Conservation (phyloP, 2,329 filamentous ascomycete genomes). For the Cladophialophora carrionii region DNA sequence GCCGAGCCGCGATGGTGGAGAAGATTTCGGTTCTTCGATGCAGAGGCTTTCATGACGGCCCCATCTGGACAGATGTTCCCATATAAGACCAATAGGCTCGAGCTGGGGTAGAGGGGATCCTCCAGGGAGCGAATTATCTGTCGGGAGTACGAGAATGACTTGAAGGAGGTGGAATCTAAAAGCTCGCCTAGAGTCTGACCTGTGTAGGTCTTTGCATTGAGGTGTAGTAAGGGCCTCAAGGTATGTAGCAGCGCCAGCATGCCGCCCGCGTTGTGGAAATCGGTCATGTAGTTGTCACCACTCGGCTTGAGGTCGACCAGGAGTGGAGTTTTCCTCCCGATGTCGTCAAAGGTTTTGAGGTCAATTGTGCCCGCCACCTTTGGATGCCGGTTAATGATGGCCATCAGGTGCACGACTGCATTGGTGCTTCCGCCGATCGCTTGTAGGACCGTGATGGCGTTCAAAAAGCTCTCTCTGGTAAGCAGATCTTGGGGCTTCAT, state of each 20-base stretch:
- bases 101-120: constrained; percentile 51
- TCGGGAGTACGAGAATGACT: constrained; percentile 47
- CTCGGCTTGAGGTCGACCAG: constrained; percentile 58
- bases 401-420: constrained; percentile 60
- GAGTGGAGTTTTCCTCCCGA: constrained; percentile 53
- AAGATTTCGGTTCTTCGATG: constrained; percentile 53
- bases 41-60: constrained; percentile 56
- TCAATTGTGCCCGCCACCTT: constrained; percentile 51
- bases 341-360: constrained; percentile 53
- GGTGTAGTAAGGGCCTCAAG: constrained; percentile 52
- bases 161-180: constrained; percentile 50
- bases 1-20: constrained; percentile 52
- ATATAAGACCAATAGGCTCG: constrained; percentile 51
- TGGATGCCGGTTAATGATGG: constrained; percentile 59
- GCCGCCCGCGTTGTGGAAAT: constrained; percentile 58
- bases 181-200: constrained; percentile 54
- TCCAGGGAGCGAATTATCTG: constrained; percentile 52
- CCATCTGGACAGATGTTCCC: constrained; percentile 56
- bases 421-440: constrained; percentile 62
- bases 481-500: constrained; percentile 59
- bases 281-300: constrained; percentile 59
- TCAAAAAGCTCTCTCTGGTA: constrained; percentile 60
- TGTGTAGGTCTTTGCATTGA: constrained; percentile 52
- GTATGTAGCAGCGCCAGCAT: constrained; percentile 55
- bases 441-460: constrained; percentile 59